These are phyloP conservation scores for Colletotrichum limetticola DNA, from an alignment of 2,329 filamentous ascomycete genomes.

Conservation along the genomic window DNA sequence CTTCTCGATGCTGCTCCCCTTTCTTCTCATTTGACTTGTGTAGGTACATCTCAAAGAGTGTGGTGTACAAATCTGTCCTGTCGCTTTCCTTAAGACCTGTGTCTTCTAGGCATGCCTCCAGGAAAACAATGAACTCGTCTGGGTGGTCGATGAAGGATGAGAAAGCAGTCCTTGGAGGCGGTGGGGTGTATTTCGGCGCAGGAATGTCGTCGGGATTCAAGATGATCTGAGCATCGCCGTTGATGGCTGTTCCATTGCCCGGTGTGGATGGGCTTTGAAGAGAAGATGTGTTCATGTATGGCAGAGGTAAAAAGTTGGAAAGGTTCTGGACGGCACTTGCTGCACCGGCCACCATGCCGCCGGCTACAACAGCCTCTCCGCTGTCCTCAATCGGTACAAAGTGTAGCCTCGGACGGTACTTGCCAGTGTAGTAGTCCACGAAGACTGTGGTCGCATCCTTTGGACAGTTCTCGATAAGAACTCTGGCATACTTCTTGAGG, in stretches of 20 bases:
- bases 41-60: constrained; percentile 97
- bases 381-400: constrained; percentile 48
- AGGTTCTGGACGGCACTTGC: constrained; percentile 87
- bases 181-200: constrained; percentile 75
- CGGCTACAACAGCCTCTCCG: constrained; percentile 48
- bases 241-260: constrained; percentile 58
- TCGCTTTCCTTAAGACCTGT: constrained; percentile 77
- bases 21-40: constrained; percentile 85
- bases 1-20: constrained; percentile 71
- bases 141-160: constrained; percentile 97
- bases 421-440: constrained; percentile 93
- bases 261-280: constrained; percentile 63
- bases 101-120: constrained; percentile 86
- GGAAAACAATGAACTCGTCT: constrained; percentile 89
- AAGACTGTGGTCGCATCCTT: constrained; percentile 86
- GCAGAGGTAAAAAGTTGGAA: constrained; percentile 83
- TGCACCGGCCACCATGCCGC: constrained; percentile 64
- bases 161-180: constrained; percentile 88
- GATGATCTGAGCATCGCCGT: constrained; percentile 59
- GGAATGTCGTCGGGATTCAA: constrained; percentile 59
- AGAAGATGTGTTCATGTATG: constrained; percentile 80
- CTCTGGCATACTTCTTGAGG: constrained; percentile 93
- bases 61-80: constrained; percentile 89
- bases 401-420: constrained; percentile 79
- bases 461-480: constrained; percentile 88